These are phyloP conservation scores for Monosporascus ibericus DNA, from an alignment of 2,329 filamentous ascomycete genomes.

Conservation along the genomic window DNA sequence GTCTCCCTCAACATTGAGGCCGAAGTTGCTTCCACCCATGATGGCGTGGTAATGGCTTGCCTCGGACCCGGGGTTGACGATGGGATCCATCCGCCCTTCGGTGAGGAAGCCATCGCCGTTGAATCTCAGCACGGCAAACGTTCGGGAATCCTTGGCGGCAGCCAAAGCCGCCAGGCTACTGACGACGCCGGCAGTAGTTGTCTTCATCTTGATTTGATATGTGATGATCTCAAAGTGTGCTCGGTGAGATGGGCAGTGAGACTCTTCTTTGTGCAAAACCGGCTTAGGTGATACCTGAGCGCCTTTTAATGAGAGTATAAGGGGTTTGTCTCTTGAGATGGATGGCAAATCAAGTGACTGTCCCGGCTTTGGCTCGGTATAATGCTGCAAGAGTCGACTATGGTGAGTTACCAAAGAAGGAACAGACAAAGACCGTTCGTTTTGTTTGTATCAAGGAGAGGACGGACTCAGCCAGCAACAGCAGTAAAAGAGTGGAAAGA, in stretches of 20 bases:
- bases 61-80: conserved; percentile 54
- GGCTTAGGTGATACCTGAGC: conserved; percentile 11
- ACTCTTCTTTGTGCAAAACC: conserved; percentile 13
- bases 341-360: neutral
- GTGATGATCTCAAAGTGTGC: neutral
- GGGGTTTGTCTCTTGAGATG: neutral
- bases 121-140: conserved; percentile 67
- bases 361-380: neutral
- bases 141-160: conserved; percentile 39
- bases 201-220: conserved; percentile 15
- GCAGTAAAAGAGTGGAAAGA: conserved; percentile 15
- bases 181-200: conserved; percentile 13
- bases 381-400: conserved; percentile 1
- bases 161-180: conserved; percentile 31
- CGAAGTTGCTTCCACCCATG: conserved; percentile 65
- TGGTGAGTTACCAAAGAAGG: conserved; percentile 15
- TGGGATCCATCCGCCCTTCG: conserved; percentile 59
- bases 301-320: conserved; percentile 8
- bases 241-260: conserved; percentile 7
- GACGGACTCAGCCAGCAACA: conserved; percentile 20
- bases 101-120: conserved; percentile 58
- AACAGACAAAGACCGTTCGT: conserved; percentile 18
- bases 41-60: conserved; percentile 64
- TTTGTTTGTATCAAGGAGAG: conserved; percentile 20
- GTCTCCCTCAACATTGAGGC: conserved; percentile 54